Evolutionary conservation across 768 basidiomycete genomes (phyloP), one percentile per base, ranked within the genome.

Genomic region (Hygrophorus pudorinus): DNA sequence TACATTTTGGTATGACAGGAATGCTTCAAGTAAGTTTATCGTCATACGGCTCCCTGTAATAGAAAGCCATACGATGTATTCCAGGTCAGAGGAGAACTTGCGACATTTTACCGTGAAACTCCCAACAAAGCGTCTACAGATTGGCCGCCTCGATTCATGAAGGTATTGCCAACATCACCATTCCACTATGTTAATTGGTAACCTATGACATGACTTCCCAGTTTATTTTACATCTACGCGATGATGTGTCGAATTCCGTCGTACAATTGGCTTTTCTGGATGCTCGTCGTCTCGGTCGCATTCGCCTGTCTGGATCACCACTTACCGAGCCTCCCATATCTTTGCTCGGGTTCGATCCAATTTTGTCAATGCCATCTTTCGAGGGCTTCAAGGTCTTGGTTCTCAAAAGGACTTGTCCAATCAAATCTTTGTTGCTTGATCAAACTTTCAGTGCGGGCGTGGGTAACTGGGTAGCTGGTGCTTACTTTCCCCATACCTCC

Each of bases 1-100:
- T 87, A 38, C 85, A 88, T 56, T 85, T 88, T 51, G 86, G 85
- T 2, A 89, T 88, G 86, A 87, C 85, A 1, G 85, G 85, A n/a
- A 82, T 78, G 76, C 65, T 88, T 28, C 79, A 81, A 64, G 81
- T 77, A 41, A 32, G 24, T 32, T 28, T 24, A 16, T 7, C 17
- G 29, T 28, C 9, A 3, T 8, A n/a, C 4, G 20, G 31, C 24
- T 24, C 24, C 24, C 7, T 31, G 16, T 21, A 28, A n/a, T n/a
- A n/a, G n/a, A 13, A 17, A 36, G 40, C 29, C 37, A 28, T 40
- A 21, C 16, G 8, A 41, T 4, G 27, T 28, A 16, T 28, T 37
- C 17, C 16, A 65, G 76, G 73, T 68, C 12, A 76, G 69, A 54
- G 79, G 77, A 8, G 59, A 67, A 49, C 50, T 62, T 8, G 62